A percentile compares a stretch with the other conserved stretches of the same genome.
Evolutionary conservation across 202 grass and related monocot species (phyloP).

Genomic region (Miscanthus sacchariflorus): DNA sequence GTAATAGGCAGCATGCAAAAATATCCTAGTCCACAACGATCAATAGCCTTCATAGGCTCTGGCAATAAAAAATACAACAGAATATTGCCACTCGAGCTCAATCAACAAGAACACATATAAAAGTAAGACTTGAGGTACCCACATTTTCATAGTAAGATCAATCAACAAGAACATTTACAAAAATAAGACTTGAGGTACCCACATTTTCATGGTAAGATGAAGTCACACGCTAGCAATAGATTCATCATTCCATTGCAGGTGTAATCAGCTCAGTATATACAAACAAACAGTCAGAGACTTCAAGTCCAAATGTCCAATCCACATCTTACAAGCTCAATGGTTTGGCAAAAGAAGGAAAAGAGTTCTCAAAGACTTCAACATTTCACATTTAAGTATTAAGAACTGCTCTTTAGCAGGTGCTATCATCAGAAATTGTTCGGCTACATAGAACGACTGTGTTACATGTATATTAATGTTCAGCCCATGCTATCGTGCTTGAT

Average conservation of each 20-base stretch:
- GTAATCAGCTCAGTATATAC: not conserved
- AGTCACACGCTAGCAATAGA: not conserved
- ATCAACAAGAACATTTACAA: no score
- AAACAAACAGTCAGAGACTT: not conserved
- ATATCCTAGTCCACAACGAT: not conserved
- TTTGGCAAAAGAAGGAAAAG: not conserved
- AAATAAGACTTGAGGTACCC: no score
- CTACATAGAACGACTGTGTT: constrained; percentile 26
- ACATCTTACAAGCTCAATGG: constrained; percentile 10
- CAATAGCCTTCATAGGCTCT: not conserved
- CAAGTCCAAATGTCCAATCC: constrained; percentile 14
- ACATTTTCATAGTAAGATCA: constrained; percentile 1
- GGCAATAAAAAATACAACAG: constrained; percentile 1
- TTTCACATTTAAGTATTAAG: not conserved
- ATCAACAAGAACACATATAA: not conserved
- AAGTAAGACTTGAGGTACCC: constrained; percentile 26
- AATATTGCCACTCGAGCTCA: not conserved
- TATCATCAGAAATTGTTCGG: constrained; percentile 36
- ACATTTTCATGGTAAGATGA: no score
- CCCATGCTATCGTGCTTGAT: constrained; percentile 31
- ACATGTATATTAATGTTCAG: constrained; percentile 18
- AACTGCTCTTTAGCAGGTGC: constrained; percentile 31
- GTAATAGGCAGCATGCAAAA: not conserved
- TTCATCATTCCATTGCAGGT: not conserved
- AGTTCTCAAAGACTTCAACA: not conserved